phyloP scores from a whole-genome alignment of 805 yeast species.

The Barnettozyma populi region DNA sequence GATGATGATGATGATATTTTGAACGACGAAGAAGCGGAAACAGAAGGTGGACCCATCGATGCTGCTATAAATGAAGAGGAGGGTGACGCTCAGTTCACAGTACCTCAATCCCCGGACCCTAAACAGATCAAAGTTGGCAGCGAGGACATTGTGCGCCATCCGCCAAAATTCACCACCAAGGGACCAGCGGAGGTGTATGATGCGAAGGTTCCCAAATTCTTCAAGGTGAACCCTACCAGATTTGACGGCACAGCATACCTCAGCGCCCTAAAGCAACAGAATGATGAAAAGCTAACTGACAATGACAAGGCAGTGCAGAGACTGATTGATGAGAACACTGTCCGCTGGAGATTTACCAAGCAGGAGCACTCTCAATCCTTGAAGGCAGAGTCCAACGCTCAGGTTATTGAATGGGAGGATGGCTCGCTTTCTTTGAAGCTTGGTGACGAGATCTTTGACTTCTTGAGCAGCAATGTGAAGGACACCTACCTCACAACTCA shows the following conservation, averaged over 20 bases:
- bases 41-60: neutral
- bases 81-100: slow-evolving; percentile 12
- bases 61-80: slow-evolving; percentile 28
- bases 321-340: slow-evolving; percentile 72
- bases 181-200: slow-evolving; percentile 32
- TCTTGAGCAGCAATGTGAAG: slow-evolving; percentile 53
- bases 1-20: slow-evolving; percentile 3
- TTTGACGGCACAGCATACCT: slow-evolving; percentile 73
- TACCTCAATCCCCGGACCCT: slow-evolving; percentile 7
- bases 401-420: slow-evolving; percentile 90
- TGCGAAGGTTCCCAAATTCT: slow-evolving; percentile 75
- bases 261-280: slow-evolving; percentile 40
- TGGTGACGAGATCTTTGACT: slow-evolving; percentile 85
- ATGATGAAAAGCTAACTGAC: slow-evolving; percentile 35
- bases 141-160: slow-evolving; percentile 42
- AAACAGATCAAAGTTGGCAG: slow-evolving; percentile 32
- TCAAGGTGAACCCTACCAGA: slow-evolving; percentile 79
- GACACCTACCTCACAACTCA: slow-evolving; percentile 71
- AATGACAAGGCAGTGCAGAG: slow-evolving; percentile 56
- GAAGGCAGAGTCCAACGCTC: slow-evolving; percentile 81
- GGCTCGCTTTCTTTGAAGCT: slow-evolving; percentile 81
- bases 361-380: slow-evolving; percentile 43
- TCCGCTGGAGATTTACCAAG: slow-evolving; percentile 90
- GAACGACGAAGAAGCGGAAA: too few relatives aligned
- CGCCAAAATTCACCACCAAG: slow-evolving; percentile 31